Percentiles rank a stretch among this genome's conserved stretches.
phyloP scores from a whole-genome alignment of 2,329 filamentous ascomycete genomes.

The Aureobasidium sp. region DNA sequence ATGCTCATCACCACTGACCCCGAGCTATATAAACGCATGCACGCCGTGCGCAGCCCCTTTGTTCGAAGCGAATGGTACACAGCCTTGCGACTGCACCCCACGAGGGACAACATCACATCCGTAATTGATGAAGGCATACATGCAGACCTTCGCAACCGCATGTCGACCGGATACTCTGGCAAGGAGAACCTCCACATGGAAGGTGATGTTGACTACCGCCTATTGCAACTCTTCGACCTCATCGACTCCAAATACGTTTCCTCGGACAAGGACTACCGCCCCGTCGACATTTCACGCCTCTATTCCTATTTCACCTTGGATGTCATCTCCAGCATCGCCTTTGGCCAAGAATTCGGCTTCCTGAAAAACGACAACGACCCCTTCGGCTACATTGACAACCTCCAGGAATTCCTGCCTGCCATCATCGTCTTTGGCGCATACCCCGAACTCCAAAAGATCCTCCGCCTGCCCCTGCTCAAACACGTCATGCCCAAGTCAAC shows the following conservation, averaged over 20 bases:
- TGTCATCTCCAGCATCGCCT: slow-evolving; percentile 33
- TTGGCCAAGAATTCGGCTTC: slow-evolving; percentile 41
- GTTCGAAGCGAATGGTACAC: slow-evolving; percentile 30
- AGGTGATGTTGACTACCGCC: slow-evolving; percentile 28
- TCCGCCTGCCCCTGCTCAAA: slow-evolving; percentile 35
- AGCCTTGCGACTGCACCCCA: slow-evolving; percentile 30
- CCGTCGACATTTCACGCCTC: slow-evolving; percentile 28
- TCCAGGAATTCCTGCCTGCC: slow-evolving; percentile 35
- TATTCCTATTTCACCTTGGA: slow-evolving; percentile 35
- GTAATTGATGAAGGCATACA: slow-evolving; percentile 31
- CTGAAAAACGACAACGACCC: slow-evolving; percentile 41
- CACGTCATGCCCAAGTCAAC: slow-evolving; percentile 37
- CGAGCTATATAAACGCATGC: slow-evolving; percentile 31
- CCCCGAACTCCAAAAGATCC: slow-evolving; percentile 33
- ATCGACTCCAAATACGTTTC: slow-evolving; percentile 28
- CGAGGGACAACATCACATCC: slow-evolving; percentile 32
- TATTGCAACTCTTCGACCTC: slow-evolving; percentile 27
- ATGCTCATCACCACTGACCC: slow-evolving; percentile 31
- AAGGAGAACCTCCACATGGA: slow-evolving; percentile 32
- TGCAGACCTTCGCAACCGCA: slow-evolving; percentile 28
- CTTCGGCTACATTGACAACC: slow-evolving; percentile 40
- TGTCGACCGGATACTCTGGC: slow-evolving; percentile 32
- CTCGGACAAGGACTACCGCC: slow-evolving; percentile 23
- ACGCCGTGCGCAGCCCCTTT: slow-evolving; percentile 29
- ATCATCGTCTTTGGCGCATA: slow-evolving; percentile 37